Evolutionary conservation across 1,284 basidiomycete species (phyloP).

Genomic region (Ceratobasidium sp.): DNA sequence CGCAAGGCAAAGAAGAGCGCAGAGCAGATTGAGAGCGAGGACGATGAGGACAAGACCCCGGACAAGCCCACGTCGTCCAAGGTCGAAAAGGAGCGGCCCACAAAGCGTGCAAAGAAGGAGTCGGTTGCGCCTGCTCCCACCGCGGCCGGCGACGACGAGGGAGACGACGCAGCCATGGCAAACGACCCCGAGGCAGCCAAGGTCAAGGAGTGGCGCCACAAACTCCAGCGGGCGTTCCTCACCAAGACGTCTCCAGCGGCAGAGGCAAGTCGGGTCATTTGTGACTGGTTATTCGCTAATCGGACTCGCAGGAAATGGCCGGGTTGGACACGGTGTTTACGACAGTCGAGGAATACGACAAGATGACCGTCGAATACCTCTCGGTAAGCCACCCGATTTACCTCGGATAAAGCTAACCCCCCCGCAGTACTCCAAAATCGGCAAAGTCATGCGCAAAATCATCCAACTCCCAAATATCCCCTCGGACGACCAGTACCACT

Average conservation of each 20-base stretch:
- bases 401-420: conserved; percentile 3
- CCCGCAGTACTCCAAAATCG: conserved; percentile 88
- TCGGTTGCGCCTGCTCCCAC: conserved; percentile 18
- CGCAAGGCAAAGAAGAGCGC: conserved; percentile 50
- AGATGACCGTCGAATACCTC: conserved; percentile 85
- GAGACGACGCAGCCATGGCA: conserved; percentile 56
- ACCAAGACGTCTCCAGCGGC: conserved; percentile 62
- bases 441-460: conserved; percentile 98
- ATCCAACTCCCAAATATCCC: conserved; percentile 75
- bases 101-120: conserved; percentile 70
- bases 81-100: conserved; percentile 48
- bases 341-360: conserved; percentile 81
- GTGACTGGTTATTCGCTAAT: conserved; percentile 19
- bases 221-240: conserved; percentile 88
- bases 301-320: conserved; percentile 73
- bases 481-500: conserved; percentile 83
- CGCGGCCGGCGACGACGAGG: conserved; percentile 53
- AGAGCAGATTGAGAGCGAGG: conserved; percentile 74
- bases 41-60: conserved; percentile 58
- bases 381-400: conserved; percentile 57
- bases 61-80: conserved; percentile 43
- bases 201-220: conserved; percentile 88
- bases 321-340: conserved; percentile 78
- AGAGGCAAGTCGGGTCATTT: conserved; percentile 54
- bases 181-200: conserved; percentile 74